Evolutionary conservation across 805 yeast species (phyloP).

Genomic region (Suhomyces emberorum): DNA sequence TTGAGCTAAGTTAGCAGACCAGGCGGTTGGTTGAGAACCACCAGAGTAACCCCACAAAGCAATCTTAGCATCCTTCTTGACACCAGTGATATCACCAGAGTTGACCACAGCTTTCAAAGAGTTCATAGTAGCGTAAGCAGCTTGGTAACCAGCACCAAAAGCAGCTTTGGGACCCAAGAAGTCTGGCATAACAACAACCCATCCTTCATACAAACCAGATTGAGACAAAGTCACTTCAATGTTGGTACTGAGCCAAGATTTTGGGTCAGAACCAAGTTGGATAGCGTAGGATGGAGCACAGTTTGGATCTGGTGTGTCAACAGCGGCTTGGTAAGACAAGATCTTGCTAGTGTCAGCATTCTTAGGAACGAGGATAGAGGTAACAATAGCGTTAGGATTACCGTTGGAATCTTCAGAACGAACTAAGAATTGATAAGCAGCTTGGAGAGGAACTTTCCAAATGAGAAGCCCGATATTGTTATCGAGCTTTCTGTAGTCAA

Average conservation of each 20-base stretch:
- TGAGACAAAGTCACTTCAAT: not conserved
- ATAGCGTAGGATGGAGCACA: constrained; percentile 29
- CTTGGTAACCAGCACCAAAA: constrained; percentile 17
- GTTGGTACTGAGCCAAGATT: not conserved
- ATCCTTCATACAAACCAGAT: constrained; percentile 16
- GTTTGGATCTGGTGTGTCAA: constrained; percentile 24
- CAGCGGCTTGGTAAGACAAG: constrained; percentile 26
- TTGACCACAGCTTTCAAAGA: constrained; percentile 15
- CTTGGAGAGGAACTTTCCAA: constrained; percentile 9
- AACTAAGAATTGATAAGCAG: constrained; percentile 11
- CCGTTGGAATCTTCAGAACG: constrained; percentile 22
- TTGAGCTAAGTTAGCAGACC: constrained; percentile 24
- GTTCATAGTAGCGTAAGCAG: constrained; percentile 19
- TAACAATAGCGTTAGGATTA: constrained; percentile 22
- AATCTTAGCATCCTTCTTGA: constrained; percentile 13
- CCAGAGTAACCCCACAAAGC: constrained; percentile 25
- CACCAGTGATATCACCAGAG: constrained; percentile 13
- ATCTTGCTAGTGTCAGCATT: constrained; percentile 25
- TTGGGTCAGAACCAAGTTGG: constrained; percentile 8
- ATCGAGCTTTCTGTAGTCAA: constrained; percentile 9
- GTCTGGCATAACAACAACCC: constrained; percentile 18
- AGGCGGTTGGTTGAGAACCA: constrained; percentile 21
- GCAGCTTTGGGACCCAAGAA: constrained; percentile 19
- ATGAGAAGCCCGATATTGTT: constrained; percentile 9
- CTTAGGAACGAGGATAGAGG: constrained; percentile 28